Evolutionary conservation across 129 eudicot genomes (phyloP).

Genomic region (Daucus carota): DH1_v3.0 NC_030381.2:25915501-25916000

Average conservation of each 20-base stretch:
- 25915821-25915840: neutral
- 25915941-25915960: neutral
- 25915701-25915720: neutral
- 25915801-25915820: neutral
- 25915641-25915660: neutral
- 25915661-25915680: neutral
- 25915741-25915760: neutral
- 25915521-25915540: neutral
- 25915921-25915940: neutral
- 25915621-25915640: neutral
- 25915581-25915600: neutral
- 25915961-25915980: neutral
- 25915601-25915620: neutral
- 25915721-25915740: neutral
- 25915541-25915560: neutral
- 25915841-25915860: neutral
- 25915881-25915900: neutral
- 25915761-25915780: neutral
- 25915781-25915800: neutral
- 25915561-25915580: neutral
- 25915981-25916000: neutral
- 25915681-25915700: neutral
- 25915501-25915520: neutral
- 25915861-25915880: neutral
- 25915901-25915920: neutral